A percentile compares a stretch with the other conserved stretches of the same genome.
Evolutionary conservation across 176 grass and related monocot species (phyloP).

Genomic region (Oryza nivara): DNA sequence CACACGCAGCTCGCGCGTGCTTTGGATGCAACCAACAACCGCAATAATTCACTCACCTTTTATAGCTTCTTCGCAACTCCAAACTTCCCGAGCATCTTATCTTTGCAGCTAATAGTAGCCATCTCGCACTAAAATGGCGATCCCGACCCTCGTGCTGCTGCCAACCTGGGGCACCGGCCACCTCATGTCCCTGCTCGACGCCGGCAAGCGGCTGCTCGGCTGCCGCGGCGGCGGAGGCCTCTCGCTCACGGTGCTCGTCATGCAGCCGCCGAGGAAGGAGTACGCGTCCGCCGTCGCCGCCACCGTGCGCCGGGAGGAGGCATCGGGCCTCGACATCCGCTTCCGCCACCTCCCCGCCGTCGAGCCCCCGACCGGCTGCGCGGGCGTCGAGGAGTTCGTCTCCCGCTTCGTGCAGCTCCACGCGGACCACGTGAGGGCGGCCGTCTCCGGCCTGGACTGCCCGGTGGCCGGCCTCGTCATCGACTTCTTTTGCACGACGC

Average conservation of each 20-base stretch:
- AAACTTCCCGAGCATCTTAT: background rate
- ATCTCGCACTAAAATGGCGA: background rate
- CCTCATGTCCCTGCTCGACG: conserved; percentile 25
- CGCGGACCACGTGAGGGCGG: conserved; percentile 12
- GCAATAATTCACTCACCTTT: background rate
- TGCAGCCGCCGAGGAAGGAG: conserved; percentile 22
- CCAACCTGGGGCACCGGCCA: conserved; percentile 38
- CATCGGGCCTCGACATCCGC: background rate
- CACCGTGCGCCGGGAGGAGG: background rate
- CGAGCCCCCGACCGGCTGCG: background rate
- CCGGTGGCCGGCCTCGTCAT: conserved; percentile 35
- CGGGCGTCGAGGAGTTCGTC: conserved; percentile 45
- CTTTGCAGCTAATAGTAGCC: background rate
- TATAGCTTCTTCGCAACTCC: background rate
- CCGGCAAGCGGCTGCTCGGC: conserved; percentile 25
- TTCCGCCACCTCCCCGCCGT: conserved; percentile 39
- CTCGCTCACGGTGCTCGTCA: conserved; percentile 26
- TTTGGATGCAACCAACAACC: background rate
- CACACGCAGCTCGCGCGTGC: background rate
- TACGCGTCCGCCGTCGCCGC: background rate
- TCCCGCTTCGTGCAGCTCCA: conserved; percentile 39
- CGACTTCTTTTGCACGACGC: conserved; percentile 51
- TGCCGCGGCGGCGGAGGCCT: background rate
- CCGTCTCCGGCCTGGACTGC: conserved; percentile 13
- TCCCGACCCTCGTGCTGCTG: conserved; percentile 30